These are phyloP conservation scores for Fusarium albidum DNA, from an alignment of 2,329 filamentous ascomycete genomes.

Conservation along the genomic window DNA sequence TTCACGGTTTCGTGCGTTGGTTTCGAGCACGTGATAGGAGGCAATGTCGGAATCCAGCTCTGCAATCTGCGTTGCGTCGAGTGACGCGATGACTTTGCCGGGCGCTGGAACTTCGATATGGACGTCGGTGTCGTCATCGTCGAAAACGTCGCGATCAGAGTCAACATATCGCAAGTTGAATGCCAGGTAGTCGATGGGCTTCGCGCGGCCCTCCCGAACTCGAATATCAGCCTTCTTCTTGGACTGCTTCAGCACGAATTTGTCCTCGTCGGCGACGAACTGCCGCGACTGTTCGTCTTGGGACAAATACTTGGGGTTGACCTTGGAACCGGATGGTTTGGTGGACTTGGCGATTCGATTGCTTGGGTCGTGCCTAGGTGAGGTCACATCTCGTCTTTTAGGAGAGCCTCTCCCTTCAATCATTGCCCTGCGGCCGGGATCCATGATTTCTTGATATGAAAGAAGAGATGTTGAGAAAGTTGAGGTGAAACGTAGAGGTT, in stretches of 20 bases:
- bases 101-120: slow-evolving; percentile 82
- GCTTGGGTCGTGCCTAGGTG: slow-evolving; percentile 62
- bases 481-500: slow-evolving; percentile 2
- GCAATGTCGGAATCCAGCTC: slow-evolving; percentile 85
- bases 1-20: slow-evolving; percentile 77
- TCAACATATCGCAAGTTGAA: slow-evolving; percentile 92
- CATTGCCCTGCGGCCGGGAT: slow-evolving; percentile 64
- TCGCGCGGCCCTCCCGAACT: slow-evolving; percentile 88
- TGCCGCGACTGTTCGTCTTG: slow-evolving; percentile 80
- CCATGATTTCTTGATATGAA: slow-evolving; percentile 50
- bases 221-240: slow-evolving; percentile 98
- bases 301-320: slow-evolving; percentile 62
- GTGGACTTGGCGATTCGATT: slow-evolving; percentile 63
- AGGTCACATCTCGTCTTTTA: slow-evolving; percentile 58
- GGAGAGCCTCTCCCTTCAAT: slow-evolving; percentile 56
- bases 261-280: slow-evolving; percentile 95
- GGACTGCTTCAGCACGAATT: slow-evolving; percentile 93
- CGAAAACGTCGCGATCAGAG: slow-evolving; percentile 81
- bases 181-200: slow-evolving; percentile 91
- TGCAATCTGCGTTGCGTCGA: slow-evolving; percentile 71
- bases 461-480: slow-evolving; percentile 1
- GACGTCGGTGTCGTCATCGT: slow-evolving; percentile 80
- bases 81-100: slow-evolving; percentile 77
- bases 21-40: slow-evolving; percentile 84
- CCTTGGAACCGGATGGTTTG: slow-evolving; percentile 39